These are phyloP conservation scores for Dioszegia crocea DNA, from an alignment of 768 basidiomycete genomes.

Conservation along the genomic window DNA sequence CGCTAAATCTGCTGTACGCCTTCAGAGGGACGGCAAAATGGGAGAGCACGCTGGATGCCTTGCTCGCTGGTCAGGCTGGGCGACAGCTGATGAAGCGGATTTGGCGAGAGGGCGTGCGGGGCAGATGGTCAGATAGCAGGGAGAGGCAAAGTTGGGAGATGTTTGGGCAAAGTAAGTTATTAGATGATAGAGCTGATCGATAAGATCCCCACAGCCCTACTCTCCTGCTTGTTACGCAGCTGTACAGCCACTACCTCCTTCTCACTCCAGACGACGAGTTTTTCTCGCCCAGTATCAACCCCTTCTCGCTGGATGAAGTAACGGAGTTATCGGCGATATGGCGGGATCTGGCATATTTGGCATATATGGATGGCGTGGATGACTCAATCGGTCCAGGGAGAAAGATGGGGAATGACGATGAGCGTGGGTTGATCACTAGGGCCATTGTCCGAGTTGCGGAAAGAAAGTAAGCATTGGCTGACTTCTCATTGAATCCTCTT, in stretches of 20 bases:
- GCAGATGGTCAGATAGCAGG: slow-evolving; percentile 22
- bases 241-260: slow-evolving; percentile 77
- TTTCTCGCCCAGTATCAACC: slow-evolving; percentile 60
- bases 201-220: slow-evolving; percentile 55
- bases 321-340: slow-evolving; percentile 68
- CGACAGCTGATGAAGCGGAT: slow-evolving; percentile 54
- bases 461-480: slow-evolving; percentile 74
- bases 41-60: slow-evolving; percentile 58
- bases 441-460: slow-evolving; percentile 79
- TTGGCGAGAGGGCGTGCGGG: slow-evolving; percentile 58
- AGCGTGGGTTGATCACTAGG: slow-evolving; percentile 69
- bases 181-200: neutral
- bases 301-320: slow-evolving; percentile 77
- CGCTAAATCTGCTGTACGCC: slow-evolving; percentile 59
- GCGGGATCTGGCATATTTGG: slow-evolving; percentile 74
- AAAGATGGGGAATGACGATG: slow-evolving; percentile 58
- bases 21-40: slow-evolving; percentile 59
- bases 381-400: neutral
- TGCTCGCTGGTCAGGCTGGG: slow-evolving; percentile 41
- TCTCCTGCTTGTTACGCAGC: slow-evolving; percentile 69
- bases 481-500: neutral
- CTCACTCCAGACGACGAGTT: slow-evolving; percentile 98
- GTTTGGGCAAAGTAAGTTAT: slow-evolving; percentile 49
- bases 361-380: slow-evolving; percentile 65
- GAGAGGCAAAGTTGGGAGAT: slow-evolving; percentile 20